Evolutionary conservation across 306 rosid genomes (phyloP).

Genomic region (Quillaja saponaria): DNA sequence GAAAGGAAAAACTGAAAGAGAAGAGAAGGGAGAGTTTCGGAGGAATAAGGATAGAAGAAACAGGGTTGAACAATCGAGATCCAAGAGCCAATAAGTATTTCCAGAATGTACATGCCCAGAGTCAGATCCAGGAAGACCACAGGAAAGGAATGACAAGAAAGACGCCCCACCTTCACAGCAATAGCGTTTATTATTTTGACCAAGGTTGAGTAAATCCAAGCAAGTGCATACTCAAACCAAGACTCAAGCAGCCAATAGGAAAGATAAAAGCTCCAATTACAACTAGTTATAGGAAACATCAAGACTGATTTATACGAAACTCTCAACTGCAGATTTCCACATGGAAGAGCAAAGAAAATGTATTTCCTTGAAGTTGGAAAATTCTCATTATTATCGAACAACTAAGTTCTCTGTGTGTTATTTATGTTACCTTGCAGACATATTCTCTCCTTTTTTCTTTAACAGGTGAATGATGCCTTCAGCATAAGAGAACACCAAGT

Average conservation of each 20-base stretch:
- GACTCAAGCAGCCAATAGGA: constrained; percentile 9
- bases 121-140: constrained; percentile 24
- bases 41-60: constrained; percentile 28
- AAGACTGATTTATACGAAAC: constrained; percentile 22
- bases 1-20: constrained; percentile 13
- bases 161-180: constrained; percentile 6
- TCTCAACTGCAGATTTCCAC: constrained; percentile 41
- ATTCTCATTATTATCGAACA: constrained; percentile 56
- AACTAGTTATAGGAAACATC: constrained; percentile 23
- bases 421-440: constrained; percentile 97
- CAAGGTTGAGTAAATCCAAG: constrained; percentile 18
- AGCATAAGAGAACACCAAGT: constrained; percentile 93
- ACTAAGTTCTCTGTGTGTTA: constrained; percentile 46
- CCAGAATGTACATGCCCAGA: constrained; percentile 20
- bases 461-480: constrained; percentile 99
- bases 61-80: constrained; percentile 18
- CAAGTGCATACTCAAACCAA: constrained; percentile 30
- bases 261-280: constrained; percentile 1
- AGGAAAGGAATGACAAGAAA: constrained; percentile 31
- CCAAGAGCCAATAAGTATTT: constrained; percentile 27
- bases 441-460: constrained; percentile 98
- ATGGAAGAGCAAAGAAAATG: constrained; percentile 43
- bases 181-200: constrained; percentile 1
- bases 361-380: constrained; percentile 40
- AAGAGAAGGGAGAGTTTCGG: constrained; percentile 20